A percentile compares a stretch with the other conserved stretches of the same genome.
Evolutionary conservation across 768 basidiomycete genomes (phyloP).

Genomic region (Phlegmacium glaucopus): DNA sequence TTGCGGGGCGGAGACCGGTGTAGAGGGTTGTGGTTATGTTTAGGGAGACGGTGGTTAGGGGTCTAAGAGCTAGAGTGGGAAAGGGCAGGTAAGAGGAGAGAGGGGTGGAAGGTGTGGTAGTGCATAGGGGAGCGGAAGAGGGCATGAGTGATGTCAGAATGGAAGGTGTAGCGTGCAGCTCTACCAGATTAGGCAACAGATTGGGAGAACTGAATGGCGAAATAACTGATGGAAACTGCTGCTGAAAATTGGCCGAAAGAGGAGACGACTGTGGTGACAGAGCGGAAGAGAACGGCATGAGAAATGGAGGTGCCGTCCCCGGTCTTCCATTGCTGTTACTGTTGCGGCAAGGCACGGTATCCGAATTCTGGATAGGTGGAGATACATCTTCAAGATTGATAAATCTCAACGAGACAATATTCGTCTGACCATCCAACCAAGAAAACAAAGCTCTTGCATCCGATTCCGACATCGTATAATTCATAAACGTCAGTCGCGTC

Average conservation of each 20-base stretch:
- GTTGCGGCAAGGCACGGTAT: conserved; percentile 1
- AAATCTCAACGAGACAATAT: conserved; percentile 36
- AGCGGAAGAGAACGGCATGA: conserved; percentile 8
- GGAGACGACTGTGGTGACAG: conserved; percentile 17
- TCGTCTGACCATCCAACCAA: conserved; percentile 42
- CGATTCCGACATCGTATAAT: conserved; percentile 23
- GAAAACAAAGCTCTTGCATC: conserved; percentile 33
- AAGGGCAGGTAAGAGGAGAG: conserved; percentile 4
- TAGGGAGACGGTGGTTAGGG: conserved; percentile 31
- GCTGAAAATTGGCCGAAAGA: conserved; percentile 9
- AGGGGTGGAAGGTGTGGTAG: conserved; percentile 7
- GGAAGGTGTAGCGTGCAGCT: conserved; percentile 34
- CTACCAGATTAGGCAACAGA: conserved; percentile 38
- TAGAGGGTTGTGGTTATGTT: conserved; percentile 44
- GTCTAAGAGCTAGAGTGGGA: conserved; percentile 14
- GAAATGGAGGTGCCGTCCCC: conserved; percentile 8
- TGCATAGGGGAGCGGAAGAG: conserved; percentile 9
- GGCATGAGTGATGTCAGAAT: conserved; percentile 26
- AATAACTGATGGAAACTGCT: conserved; percentile 8
- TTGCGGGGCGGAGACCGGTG: conserved; percentile 40
- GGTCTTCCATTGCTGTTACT: conserved; percentile 5
- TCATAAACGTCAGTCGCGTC: conserved; percentile 35
- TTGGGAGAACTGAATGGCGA: conserved; percentile 26
- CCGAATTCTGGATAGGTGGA: conserved; percentile 5
- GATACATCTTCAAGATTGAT: conserved; percentile 32